Base-by-base conservation (phyloP, 2,329 filamentous ascomycete species). In the Ceratocystis cacaofunesta region DNA sequence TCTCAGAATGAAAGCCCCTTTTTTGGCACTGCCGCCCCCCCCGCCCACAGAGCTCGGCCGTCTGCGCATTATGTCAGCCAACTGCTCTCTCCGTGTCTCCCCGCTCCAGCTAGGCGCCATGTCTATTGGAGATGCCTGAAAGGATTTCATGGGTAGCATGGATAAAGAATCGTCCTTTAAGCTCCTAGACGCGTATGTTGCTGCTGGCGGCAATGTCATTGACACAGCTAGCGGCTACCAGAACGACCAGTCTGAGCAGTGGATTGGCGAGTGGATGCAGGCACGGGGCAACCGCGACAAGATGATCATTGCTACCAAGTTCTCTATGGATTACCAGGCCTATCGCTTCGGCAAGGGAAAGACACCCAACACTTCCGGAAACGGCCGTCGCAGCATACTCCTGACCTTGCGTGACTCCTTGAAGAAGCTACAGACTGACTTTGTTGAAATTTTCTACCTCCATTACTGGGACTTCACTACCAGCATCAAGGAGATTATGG, bases 201-300 rank as follows among this genome's bases (percentile, higher is more conserved):
- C 77, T 17, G 75, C 78, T 0, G 85, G 85, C 3, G 85, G 85
- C 15, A 88, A 88, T 74, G 86, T 88, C 72, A 85, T 88, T 71
- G 85, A 88, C 72, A 87, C 83, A 0, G 74, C 81, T 69, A 82
- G 80, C 74, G 77, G 76, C 69, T 86, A 85, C 72, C 80, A 85
- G 69, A 69, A 79, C 67, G 82, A 81, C 63, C 74, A 85, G 70
- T 84, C 81, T 0, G 83, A 85, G 68, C 70, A 66, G 12, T 83
- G 78, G 78, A 70, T 86, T 19, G 83, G 83, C 19, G 80, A 84
- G 69, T 86, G 81, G 80, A 79, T 84, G 75, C 64, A 71, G 0
- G 63, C 69, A 1, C 77, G 78, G n/a, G 70, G 74, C 8, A 80
- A 79, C 69, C 78, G 84, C 0, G 81, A 84, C 70, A 72, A 77